Evolutionary conservation across 1,284 basidiomycete genomes (phyloP).

Genomic region (Leccinum subfulvum): DNA sequence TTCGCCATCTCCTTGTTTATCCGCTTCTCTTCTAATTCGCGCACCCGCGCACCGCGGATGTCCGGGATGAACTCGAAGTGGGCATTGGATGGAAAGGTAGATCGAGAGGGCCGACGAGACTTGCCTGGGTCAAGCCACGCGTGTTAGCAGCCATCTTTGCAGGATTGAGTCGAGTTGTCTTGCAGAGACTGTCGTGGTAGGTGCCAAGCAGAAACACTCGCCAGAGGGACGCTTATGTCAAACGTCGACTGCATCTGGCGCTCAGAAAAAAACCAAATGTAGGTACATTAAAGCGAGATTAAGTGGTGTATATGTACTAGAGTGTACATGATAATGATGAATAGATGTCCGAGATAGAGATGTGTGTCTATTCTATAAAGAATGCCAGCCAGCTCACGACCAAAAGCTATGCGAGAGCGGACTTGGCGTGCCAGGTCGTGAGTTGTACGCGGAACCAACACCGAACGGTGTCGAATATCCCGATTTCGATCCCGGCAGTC

Average conservation of each 20-base stretch:
- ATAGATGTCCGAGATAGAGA: conserved; percentile 4
- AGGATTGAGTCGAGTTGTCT: not conserved
- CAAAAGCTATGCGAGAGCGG: conserved; percentile 37
- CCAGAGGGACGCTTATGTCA: not conserved
- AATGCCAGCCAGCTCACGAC: conserved; percentile 20
- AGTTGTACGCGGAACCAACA: conserved; percentile 47
- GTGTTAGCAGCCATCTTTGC: conserved; percentile 79
- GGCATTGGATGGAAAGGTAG: conserved; percentile 8
- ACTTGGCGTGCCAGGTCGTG: conserved; percentile 67
- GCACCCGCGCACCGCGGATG: conserved; percentile 87
- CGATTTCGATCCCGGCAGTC: conserved; percentile 43
- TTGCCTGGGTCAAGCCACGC: conserved; percentile 87
- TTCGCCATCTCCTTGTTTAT: conserved; percentile 99
- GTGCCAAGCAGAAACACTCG: not conserved
- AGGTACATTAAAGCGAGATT: conserved; percentile 18
- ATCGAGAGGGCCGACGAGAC: conserved; percentile 21
- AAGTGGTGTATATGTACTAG: conserved; percentile 4
- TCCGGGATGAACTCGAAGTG: conserved; percentile 90
- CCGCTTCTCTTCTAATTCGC: conserved; percentile 92
- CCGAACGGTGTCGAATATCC: conserved; percentile 57
- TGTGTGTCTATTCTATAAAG: conserved; percentile 19
- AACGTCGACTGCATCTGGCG: not conserved
- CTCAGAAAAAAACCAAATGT: conserved; percentile 8
- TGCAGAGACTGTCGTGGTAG: not conserved
- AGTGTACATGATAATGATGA: conserved; percentile 12